Conservation (phyloP, 2,329 filamentous ascomycete genomes). For the Rhexocercosporidium sp. region DNA sequence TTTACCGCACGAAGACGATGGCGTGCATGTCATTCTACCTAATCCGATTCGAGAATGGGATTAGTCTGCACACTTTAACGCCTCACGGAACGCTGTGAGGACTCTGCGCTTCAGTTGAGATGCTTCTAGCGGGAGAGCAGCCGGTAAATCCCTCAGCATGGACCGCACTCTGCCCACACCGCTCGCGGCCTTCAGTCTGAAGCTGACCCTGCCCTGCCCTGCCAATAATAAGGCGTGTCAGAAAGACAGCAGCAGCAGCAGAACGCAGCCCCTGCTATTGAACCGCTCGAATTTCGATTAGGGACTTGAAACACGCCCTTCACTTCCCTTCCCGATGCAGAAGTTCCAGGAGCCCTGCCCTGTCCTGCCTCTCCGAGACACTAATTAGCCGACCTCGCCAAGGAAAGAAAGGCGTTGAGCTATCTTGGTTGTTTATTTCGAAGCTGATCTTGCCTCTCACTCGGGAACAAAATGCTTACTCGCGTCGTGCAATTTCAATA, state of each 20-base stretch:
- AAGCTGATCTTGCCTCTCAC: neutral
- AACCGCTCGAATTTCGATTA: neutral
- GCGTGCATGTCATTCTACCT: neutral
- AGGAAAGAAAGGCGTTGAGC: neutral
- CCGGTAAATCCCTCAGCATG: constrained; percentile 17
- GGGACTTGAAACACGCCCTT: constrained; percentile 2
- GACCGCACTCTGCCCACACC: constrained; percentile 13
- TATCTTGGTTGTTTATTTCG: neutral
- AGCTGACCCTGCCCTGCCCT: neutral
- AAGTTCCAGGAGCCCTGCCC: neutral
- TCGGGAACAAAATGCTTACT: constrained; percentile 10
- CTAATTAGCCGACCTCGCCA: neutral
- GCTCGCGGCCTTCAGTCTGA: constrained; percentile 12
- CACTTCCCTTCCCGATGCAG: neutral
- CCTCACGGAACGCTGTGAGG: constrained; percentile 9
- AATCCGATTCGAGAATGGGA: neutral
- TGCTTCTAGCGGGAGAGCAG: constrained; percentile 22
- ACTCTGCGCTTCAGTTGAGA: constrained; percentile 12
- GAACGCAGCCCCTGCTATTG: neutral
- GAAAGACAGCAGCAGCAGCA: neutral
- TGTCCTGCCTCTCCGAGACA: neutral
- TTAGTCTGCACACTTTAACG: constrained; percentile 3
- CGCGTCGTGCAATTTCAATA: neutral
- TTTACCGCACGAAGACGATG: neutral
- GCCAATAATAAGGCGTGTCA: neutral